These are phyloP conservation scores for Populus simonii DNA, from an alignment of 345 rosid species.

Conservation along the genomic window DNA sequence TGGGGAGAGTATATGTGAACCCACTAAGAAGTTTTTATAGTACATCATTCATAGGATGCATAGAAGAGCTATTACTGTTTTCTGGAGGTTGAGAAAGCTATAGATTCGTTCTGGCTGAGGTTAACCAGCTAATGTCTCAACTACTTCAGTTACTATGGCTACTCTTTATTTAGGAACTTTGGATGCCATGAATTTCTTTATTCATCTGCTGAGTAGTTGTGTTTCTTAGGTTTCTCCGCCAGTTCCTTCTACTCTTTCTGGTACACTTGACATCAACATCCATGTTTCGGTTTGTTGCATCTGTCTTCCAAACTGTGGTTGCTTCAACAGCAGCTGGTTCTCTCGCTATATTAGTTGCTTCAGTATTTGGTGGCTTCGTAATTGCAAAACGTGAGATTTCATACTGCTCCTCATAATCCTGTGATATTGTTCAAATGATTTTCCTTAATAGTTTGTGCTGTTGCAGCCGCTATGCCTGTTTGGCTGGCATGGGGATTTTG, in stretches of 20 bases:
- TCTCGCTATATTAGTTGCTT: constrained; percentile 35
- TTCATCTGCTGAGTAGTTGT: neutral
- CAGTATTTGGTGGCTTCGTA: constrained; percentile 61
- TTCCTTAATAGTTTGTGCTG: neutral
- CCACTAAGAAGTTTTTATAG: no score
- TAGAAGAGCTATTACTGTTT: no score
- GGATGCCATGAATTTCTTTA: neutral
- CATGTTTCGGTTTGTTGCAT: constrained; percentile 67
- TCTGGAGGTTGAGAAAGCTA: no score
- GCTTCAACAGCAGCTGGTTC: constrained; percentile 51
- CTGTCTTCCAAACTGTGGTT: constrained; percentile 48
- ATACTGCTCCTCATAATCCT: neutral
- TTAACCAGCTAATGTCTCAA: no score
- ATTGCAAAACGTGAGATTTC: constrained; percentile 49
- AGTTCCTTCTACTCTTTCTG: constrained; percentile 51
- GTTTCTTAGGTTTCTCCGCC: constrained; percentile 62
- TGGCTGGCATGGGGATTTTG: constrained; percentile 84
- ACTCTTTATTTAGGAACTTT: neutral
- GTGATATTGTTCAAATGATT: neutral
- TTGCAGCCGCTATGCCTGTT: constrained; percentile 63
- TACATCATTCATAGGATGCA: no score
- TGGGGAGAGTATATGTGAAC: no score
- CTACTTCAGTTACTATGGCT: neutral
- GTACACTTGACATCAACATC: constrained; percentile 62
- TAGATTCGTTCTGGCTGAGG: no score